Percentiles rank a stretch among this genome's conserved stretches.
Conservation (phyloP, 2,329 filamentous ascomycete genomes). For the Hypoxylon sp. region DNA sequence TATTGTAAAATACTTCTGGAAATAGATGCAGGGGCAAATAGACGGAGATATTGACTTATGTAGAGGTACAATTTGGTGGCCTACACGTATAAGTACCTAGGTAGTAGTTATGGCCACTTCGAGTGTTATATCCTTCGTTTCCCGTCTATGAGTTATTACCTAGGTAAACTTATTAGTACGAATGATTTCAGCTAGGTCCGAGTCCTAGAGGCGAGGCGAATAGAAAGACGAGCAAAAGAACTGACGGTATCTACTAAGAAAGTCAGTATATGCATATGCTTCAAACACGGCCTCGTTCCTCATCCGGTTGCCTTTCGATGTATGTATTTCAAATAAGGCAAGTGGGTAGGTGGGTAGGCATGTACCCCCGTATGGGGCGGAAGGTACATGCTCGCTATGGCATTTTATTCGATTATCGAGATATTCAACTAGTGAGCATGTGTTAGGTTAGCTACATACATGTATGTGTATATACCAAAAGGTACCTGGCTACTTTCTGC, state of each 20-base stretch:
- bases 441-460: background rate
- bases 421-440: background rate
- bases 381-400: too few species aligned
- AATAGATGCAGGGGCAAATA: background rate
- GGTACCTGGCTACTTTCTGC: too few species aligned
- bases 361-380: too few species aligned
- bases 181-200: background rate
- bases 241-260: background rate
- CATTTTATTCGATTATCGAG: background rate
- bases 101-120: too few species aligned
- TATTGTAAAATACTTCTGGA: slow-evolving; percentile 20
- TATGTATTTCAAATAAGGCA: slow-evolving; percentile 7
- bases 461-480: too few species aligned
- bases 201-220: background rate
- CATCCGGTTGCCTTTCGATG: background rate
- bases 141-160: background rate
- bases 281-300: background rate
- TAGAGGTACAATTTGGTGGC: background rate
- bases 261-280: background rate
- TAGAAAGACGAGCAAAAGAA: background rate
- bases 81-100: background rate
- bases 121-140: too few species aligned
- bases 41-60: background rate
- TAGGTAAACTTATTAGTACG: background rate
- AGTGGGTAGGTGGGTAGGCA: slow-evolving; percentile 6